phyloP scores from a whole-genome alignment of 1,284 basidiomycete genomes.

The Neotropicomus parvogracilis region DNA sequence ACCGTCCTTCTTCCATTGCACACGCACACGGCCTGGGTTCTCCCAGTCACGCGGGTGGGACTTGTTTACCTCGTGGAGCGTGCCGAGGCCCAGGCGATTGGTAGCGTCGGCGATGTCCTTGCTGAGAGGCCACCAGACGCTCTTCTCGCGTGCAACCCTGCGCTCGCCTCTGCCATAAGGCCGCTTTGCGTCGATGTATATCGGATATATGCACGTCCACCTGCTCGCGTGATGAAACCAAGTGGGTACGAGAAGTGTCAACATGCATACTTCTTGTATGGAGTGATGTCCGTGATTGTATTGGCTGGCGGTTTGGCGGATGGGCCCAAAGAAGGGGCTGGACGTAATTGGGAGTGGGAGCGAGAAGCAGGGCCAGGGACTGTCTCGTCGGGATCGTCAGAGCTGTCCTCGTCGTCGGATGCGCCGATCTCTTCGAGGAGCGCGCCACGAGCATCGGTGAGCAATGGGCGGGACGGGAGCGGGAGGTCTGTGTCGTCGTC shows the following conservation, averaged over 20 bases:
- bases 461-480: constrained; percentile 59
- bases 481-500: constrained; percentile 89
- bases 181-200: constrained; percentile 95
- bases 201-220: constrained; percentile 94
- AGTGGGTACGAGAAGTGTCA: background rate
- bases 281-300: constrained; percentile 66
- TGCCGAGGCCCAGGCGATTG: constrained; percentile 69
- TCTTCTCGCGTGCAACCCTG: constrained; percentile 73
- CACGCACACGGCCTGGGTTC: constrained; percentile 90
- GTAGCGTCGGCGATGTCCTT: constrained; percentile 88
- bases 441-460: constrained; percentile 65
- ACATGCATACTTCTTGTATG: constrained; percentile 67
- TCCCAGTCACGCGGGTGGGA: constrained; percentile 95
- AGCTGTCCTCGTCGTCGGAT: constrained; percentile 33
- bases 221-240: constrained; percentile 38
- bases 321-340: constrained; percentile 24
- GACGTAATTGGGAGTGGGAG: constrained; percentile 37
- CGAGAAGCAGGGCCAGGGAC: constrained; percentile 50
- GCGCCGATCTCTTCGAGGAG: constrained; percentile 68
- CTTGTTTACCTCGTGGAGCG: constrained; percentile 85
- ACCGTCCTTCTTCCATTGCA: constrained; percentile 85
- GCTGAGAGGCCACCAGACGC: constrained; percentile 93
- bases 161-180: constrained; percentile 81
- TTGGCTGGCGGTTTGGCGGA: constrained; percentile 30
- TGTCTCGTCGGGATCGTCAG: constrained; percentile 40